These are phyloP conservation scores for Diaporthe sp. DNA, from an alignment of 2,329 filamentous ascomycete genomes.

Conservation along the genomic window DNA sequence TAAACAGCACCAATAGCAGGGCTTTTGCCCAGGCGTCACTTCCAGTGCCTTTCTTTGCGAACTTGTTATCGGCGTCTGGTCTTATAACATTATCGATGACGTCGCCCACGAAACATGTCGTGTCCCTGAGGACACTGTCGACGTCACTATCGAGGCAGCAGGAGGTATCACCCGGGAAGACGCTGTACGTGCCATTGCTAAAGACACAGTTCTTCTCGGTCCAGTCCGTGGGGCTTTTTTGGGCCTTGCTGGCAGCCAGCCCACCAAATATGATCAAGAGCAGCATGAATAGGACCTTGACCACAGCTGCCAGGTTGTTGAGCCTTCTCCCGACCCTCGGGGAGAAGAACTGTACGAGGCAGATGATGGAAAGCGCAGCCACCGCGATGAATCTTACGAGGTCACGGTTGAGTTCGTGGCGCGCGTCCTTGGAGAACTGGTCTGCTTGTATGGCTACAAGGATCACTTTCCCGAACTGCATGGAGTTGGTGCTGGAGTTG, in stretches of 20 bases:
- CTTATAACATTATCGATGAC: not conserved
- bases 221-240: not conserved
- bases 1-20: not conserved
- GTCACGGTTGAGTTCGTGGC: not conserved
- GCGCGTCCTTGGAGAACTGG: not conserved
- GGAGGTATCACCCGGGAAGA: not conserved
- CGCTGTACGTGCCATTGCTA: not conserved
- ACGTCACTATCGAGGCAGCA: not conserved
- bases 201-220: not conserved
- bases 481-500: conserved; percentile 7
- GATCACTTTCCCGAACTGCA: not conserved
- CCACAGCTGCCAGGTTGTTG: not conserved
- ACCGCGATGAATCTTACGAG: not conserved
- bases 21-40: not conserved
- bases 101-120: not conserved
- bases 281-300: not conserved
- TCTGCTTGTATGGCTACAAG: conserved; percentile 1
- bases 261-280: not conserved
- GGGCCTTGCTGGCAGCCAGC: not conserved
- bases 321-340: not conserved
- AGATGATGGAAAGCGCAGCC: not conserved
- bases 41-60: not conserved
- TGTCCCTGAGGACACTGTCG: not conserved
- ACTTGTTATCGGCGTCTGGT: too few relatives aligned
- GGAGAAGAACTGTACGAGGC: conserved; percentile 3